These are phyloP conservation scores for Coemansia umbellata DNA, from an alignment of 192 early-diverging fungal species.

Conservation along the genomic window DNA sequence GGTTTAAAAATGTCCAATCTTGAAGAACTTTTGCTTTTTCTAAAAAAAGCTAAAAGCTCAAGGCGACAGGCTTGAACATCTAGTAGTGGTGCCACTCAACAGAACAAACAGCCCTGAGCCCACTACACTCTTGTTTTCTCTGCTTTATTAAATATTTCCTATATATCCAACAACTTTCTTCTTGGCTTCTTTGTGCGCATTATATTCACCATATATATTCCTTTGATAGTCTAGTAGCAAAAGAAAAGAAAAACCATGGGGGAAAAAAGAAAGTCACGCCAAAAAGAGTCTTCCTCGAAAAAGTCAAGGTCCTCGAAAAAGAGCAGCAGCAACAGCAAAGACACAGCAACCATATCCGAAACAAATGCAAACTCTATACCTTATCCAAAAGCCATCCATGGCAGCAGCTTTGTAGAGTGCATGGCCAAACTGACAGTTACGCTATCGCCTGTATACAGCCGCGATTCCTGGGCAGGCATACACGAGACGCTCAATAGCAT, in stretches of 20 bases:
- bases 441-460: constrained; percentile 35
- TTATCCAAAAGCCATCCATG: constrained; percentile 19
- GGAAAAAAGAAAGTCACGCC: constrained; percentile 42
- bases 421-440: constrained; percentile 36
- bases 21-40: too few relatives aligned
- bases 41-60: too few relatives aligned
- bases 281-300: constrained; percentile 18
- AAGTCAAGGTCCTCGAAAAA: constrained; percentile 22
- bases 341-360: background rate
- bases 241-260: constrained; percentile 24
- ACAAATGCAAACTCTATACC: constrained; percentile 6
- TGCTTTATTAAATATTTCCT: too few relatives aligned
- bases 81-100: too few relatives aligned
- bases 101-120: too few relatives aligned
- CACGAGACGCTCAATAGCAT: constrained; percentile 50
- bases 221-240: too few relatives aligned
- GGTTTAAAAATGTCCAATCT: too few relatives aligned
- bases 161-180: too few relatives aligned
- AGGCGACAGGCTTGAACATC: too few relatives aligned
- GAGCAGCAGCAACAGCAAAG: constrained; percentile 11
- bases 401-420: constrained; percentile 44
- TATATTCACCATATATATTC: too few relatives aligned
- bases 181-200: too few relatives aligned
- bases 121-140: too few relatives aligned
- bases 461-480: constrained; percentile 38